Evolutionary conservation across 495 filamentous ascomycete genomes (phyloP).

Genomic region (Aspergillus kassunensis): DNA sequence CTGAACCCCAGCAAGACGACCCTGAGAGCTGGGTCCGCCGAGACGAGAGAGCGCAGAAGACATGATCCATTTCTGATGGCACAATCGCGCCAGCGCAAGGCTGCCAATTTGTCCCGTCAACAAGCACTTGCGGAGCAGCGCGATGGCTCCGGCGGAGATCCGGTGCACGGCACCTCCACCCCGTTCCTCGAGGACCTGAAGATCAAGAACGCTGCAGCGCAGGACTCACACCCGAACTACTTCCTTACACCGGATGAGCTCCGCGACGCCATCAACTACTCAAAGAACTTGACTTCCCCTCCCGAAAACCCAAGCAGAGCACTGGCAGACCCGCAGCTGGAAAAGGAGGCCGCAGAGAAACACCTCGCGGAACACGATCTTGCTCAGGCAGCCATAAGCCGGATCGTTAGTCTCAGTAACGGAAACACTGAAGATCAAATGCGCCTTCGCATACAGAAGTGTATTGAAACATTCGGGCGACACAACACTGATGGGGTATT

Average conservation of each 20-base stretch:
- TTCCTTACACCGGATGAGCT: slow-evolving; percentile 65
- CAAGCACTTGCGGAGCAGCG: slow-evolving; percentile 60
- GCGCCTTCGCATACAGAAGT: slow-evolving; percentile 74
- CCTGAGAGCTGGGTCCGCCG: slow-evolving; percentile 36
- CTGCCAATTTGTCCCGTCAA: slow-evolving; percentile 71
- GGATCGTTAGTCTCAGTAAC: slow-evolving; percentile 72
- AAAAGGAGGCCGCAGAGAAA: slow-evolving; percentile 28
- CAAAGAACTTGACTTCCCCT: slow-evolving; percentile 59
- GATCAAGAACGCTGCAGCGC: slow-evolving; percentile 32
- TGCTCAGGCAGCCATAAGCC: slow-evolving; percentile 59
- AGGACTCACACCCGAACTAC: slow-evolving; percentile 59
- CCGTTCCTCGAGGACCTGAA: slow-evolving; percentile 83
- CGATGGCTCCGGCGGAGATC: slow-evolving; percentile 61
- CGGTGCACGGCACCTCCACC: slow-evolving; percentile 71
- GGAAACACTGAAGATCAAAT: slow-evolving; percentile 71
- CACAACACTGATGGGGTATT: slow-evolving; percentile 79
- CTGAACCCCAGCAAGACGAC: slow-evolving; percentile 30
- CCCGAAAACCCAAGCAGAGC: slow-evolving; percentile 32
- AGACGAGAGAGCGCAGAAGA: slow-evolving; percentile 31
- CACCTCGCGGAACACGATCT: slow-evolving; percentile 31
- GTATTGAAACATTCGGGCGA: slow-evolving; percentile 82
- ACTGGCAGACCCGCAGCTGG: slow-evolving; percentile 41
- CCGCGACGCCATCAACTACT: slow-evolving; percentile 55
- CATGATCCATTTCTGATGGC: slow-evolving; percentile 48
- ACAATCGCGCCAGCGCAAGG: slow-evolving; percentile 72